Base-by-base conservation (phyloP, 148 eudicot genomes). In the Spergularia marina region DNA sequence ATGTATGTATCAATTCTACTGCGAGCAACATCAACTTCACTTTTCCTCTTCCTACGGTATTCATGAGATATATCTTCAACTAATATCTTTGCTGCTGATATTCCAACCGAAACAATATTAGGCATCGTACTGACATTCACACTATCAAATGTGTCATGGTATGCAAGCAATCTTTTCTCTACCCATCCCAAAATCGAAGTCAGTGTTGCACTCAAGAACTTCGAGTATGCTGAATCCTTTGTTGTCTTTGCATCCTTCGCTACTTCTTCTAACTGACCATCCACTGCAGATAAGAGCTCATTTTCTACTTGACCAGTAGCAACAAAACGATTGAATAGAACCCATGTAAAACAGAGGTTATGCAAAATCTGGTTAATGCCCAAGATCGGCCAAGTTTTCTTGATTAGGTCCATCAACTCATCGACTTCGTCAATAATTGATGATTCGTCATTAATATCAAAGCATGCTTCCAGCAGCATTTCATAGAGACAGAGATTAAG, bases 51-150 rank as follows among this genome's bases (percentile, higher is more conserved):
- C 75, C 99, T 87, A 57, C 99, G 94, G 58, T 95, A 90, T 79
- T 95, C 99, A 79, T 90, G 95, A 76, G 99, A 95, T 79, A 95
- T 89, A 81, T 95, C 97, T 84, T 92, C 97, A 78, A 92, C 97
- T 72, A 95, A 85, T 55, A 90, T 77, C 82, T 87, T 92, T 60
- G 97, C 97, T 18, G 97, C 89, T 70, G 96, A 86, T 79, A 91
- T 88, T 58, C 99, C 99, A 62, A 95, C 77, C 41, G 96, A 90
- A 78, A 92, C 90, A 72, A 95, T 88, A 82, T 84, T 83, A 56
- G 89, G 91, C 99, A 95, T 92, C 53, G 99, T 86, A 65, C 83
- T 84, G 78, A 95, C 85, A 85, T 90, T 95, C 63, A 85, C 84
- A 53, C 77, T 83, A 78, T 92, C 91, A 84, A 95, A 95, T 10